phyloP scores from a whole-genome alignment of 1,284 basidiomycete genomes.

The Cryptococcus amylolentus region DNA sequence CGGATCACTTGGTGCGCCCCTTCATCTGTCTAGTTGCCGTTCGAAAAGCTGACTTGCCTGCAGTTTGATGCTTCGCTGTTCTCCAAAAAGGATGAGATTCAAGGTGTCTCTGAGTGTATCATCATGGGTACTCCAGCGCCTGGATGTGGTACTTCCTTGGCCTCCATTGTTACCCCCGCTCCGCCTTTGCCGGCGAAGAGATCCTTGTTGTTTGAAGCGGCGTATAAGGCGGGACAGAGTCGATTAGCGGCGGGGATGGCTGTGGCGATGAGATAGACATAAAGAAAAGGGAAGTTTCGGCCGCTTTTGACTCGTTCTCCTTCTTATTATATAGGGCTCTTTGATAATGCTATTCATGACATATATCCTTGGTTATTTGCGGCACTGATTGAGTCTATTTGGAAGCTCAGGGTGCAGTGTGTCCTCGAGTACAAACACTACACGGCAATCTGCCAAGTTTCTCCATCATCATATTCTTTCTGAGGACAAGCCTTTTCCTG shows the following conservation, averaged over 20 bases:
- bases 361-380: background rate
- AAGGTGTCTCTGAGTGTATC: slow-evolving; percentile 97
- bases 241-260: background rate
- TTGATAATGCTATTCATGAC: background rate
- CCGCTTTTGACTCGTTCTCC: background rate
- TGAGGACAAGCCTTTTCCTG: no score
- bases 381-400: no score
- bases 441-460: no score
- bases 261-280: slow-evolving; percentile 2
- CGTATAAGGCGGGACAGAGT: slow-evolving; percentile 41
- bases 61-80: slow-evolving; percentile 92
- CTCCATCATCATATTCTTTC: no score
- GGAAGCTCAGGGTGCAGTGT: no score
- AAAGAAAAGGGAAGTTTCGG: background rate
- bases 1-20: slow-evolving; percentile 73
- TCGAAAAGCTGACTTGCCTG: slow-evolving; percentile 7
- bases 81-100: slow-evolving; percentile 91
- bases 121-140: slow-evolving; percentile 99
- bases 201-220: slow-evolving; percentile 59
- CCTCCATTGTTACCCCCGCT: slow-evolving; percentile 58
- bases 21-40: background rate
- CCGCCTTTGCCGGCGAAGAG: slow-evolving; percentile 58
- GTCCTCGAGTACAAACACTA: no score
- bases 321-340: background rate
- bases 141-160: slow-evolving; percentile 88